phyloP scores from a whole-genome alignment of 2,329 filamentous ascomycete genomes.

The Colletotrichum navitas region DNA sequence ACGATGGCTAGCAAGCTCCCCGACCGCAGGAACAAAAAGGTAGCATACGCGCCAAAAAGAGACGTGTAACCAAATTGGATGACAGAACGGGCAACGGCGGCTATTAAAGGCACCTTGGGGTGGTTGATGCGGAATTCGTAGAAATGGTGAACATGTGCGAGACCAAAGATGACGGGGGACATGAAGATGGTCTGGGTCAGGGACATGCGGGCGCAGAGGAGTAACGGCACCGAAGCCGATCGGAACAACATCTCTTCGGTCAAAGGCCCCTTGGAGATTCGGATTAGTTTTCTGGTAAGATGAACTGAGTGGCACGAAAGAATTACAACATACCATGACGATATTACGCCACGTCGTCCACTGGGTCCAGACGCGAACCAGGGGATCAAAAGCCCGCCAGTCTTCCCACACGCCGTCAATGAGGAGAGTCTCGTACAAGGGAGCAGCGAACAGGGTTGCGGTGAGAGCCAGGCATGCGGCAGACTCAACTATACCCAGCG shows the following conservation, averaged over 20 bases:
- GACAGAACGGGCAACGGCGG: conserved; percentile 77
- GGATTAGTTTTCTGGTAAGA: not conserved
- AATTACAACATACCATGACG: conserved; percentile 75
- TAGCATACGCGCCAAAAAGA: conserved; percentile 92
- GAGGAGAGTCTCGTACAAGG: conserved; percentile 83
- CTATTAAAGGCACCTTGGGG: conserved; percentile 73
- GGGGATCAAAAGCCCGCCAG: conserved; percentile 69
- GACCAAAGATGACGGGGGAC: conserved; percentile 89
- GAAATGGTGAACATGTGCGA: conserved; percentile 95
- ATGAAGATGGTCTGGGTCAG: conserved; percentile 77
- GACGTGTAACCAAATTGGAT: conserved; percentile 93
- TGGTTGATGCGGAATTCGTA: conserved; percentile 92
- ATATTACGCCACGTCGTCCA: conserved; percentile 91
- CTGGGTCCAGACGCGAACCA: conserved; percentile 73
- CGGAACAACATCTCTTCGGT: conserved; percentile 97
- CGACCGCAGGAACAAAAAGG: conserved; percentile 88
- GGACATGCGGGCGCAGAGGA: conserved; percentile 76
- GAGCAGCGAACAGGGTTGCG: conserved; percentile 83
- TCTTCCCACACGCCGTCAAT: conserved; percentile 78
- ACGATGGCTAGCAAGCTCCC: conserved; percentile 84
- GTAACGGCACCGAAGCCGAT: conserved; percentile 84
- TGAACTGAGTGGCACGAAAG: conserved; percentile 15
- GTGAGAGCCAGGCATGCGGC: conserved; percentile 77
- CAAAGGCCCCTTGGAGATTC: conserved; percentile 76
- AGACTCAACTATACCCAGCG: conserved; percentile 75